Evolutionary conservation across 257 asterid species (phyloP).

Genomic region (Fraxinus anomala): DNA sequence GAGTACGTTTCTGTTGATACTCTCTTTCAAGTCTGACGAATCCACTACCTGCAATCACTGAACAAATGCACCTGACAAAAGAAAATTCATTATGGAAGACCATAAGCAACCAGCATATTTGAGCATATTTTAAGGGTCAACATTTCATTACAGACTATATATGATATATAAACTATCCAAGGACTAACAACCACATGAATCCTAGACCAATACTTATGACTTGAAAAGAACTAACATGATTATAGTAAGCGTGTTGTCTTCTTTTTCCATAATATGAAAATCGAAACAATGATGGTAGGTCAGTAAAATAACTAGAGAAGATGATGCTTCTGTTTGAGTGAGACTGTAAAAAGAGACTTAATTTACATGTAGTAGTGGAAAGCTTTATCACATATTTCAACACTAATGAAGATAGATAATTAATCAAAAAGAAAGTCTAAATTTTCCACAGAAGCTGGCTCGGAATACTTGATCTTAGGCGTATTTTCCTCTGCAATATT

Average conservation of each 20-base stretch:
- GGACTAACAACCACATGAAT: background rate
- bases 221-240: background rate
- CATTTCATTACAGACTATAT: background rate
- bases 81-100: slow-evolving; percentile 20
- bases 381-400: background rate
- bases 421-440: background rate
- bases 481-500: too few relatives aligned
- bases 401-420: background rate
- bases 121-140: background rate
- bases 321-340: background rate
- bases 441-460: too few relatives aligned
- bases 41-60: slow-evolving; percentile 94
- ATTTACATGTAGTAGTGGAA: background rate
- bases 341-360: background rate
- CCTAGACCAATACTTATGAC: background rate
- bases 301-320: background rate
- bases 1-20: slow-evolving; percentile 65
- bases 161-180: background rate
- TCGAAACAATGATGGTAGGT: background rate
- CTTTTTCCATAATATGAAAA: background rate
- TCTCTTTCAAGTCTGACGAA: slow-evolving; percentile 84
- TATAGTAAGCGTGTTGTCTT: background rate
- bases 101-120: background rate
- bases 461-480: too few relatives aligned
- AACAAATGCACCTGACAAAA: slow-evolving; percentile 78